These are phyloP conservation scores for Paramyrothecium sp. DNA, from an alignment of 2,329 filamentous ascomycete species.

Conservation along the genomic window DNA sequence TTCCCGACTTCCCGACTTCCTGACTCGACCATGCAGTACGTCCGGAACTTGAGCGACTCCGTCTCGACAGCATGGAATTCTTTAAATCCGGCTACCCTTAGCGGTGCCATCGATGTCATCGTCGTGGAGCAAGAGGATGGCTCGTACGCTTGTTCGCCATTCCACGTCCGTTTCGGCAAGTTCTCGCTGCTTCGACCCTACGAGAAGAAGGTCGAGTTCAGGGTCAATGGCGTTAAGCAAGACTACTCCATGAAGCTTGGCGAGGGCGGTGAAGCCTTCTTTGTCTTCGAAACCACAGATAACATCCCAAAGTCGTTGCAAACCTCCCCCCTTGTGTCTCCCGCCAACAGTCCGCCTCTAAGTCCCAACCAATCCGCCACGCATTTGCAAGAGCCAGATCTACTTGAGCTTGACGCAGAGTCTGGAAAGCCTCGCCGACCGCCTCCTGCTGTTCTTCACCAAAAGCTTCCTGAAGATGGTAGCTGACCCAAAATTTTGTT, in stretches of 20 bases:
- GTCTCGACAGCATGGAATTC: constrained; percentile 99
- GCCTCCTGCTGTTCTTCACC: constrained; percentile 39
- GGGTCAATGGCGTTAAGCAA: constrained; percentile 88
- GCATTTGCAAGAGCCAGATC: constrained; percentile 65
- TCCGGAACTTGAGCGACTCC: constrained; percentile 89
- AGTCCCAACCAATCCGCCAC: constrained; percentile 29
- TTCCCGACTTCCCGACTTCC: background rate
- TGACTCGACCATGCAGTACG: constrained; percentile 83
- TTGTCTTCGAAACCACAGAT: constrained; percentile 94
- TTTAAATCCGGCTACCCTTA: constrained; percentile 95
- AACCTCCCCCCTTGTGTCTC: constrained; percentile 90
- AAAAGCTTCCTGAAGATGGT: constrained; percentile 26
- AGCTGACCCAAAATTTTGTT: constrained; percentile 3
- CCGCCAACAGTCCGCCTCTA: constrained; percentile 78
- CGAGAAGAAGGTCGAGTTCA: constrained; percentile 99
- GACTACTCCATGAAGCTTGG: constrained; percentile 98
- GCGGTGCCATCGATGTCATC: constrained; percentile 97
- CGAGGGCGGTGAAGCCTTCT: constrained; percentile 96
- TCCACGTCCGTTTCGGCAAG: constrained; percentile 98
- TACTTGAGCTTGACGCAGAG: constrained; percentile 60
- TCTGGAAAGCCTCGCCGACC: constrained; percentile 38
- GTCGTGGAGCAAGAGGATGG: constrained; percentile 97
- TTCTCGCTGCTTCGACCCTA: constrained; percentile 92
- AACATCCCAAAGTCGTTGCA: constrained; percentile 90
- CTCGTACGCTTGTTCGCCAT: constrained; percentile 85